These are phyloP conservation scores for Fusarium clavum DNA, from an alignment of 2,329 filamentous ascomycete species.

Conservation along the genomic window DNA sequence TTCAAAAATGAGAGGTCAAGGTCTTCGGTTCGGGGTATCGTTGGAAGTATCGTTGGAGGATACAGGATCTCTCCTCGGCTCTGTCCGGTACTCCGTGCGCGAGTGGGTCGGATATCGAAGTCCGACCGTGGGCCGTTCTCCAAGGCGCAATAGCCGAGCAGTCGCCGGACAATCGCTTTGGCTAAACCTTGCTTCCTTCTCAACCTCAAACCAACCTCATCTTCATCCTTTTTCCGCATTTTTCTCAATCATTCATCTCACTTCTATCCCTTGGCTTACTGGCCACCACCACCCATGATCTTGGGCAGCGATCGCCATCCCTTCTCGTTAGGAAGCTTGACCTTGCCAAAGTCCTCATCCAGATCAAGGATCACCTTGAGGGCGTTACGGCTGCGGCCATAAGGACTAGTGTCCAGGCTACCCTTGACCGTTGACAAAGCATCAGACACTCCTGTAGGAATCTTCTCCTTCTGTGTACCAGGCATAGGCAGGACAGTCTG, in stretches of 20 bases:
- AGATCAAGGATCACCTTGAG: slow-evolving; percentile 95
- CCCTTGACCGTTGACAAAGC: slow-evolving; percentile 62
- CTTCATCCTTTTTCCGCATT: slow-evolving; percentile 1
- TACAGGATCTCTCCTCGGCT: slow-evolving; percentile 20
- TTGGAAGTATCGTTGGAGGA: not conserved
- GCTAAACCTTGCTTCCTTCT: slow-evolving; percentile 16
- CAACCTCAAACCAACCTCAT: slow-evolving; percentile 11
- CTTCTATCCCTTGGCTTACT: slow-evolving; percentile 28
- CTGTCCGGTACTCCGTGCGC: slow-evolving; percentile 34
- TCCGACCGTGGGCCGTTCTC: slow-evolving; percentile 22
- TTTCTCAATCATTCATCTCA: slow-evolving; percentile 6
- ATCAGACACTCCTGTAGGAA: slow-evolving; percentile 70
- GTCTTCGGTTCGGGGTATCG: not conserved
- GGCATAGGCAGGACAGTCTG: slow-evolving; percentile 82
- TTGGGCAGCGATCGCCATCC: slow-evolving; percentile 66
- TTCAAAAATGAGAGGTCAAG: slow-evolving; percentile 12
- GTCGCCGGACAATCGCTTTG: slow-evolving; percentile 32
- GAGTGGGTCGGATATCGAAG: slow-evolving; percentile 36
- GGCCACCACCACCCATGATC: slow-evolving; percentile 58
- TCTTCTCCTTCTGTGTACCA: slow-evolving; percentile 67
- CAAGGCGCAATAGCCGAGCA: slow-evolving; percentile 40
- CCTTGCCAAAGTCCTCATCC: slow-evolving; percentile 89
- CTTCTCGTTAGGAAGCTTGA: slow-evolving; percentile 68
- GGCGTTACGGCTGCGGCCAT: slow-evolving; percentile 81
- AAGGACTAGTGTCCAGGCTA: slow-evolving; percentile 59